phyloP scores from a whole-genome alignment of 768 basidiomycete species.

The Tulasnella sp. region DNA sequence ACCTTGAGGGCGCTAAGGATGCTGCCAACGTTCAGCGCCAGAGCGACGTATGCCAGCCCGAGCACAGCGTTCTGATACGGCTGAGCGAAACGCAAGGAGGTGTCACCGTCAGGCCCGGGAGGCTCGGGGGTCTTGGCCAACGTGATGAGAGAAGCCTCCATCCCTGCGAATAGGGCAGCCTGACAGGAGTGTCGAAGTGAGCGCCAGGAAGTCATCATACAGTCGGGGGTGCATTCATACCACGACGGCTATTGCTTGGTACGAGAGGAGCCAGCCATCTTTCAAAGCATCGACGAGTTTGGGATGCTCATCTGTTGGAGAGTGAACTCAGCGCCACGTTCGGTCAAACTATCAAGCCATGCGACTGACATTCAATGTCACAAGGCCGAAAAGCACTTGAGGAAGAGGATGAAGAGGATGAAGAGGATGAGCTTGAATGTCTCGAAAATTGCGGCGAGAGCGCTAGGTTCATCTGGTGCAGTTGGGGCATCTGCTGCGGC shows the following conservation, averaged over 20 bases:
- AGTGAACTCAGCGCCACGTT: background rate
- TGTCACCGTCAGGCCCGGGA: background rate
- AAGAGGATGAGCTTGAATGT: background rate
- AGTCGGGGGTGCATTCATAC: background rate
- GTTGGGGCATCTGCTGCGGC: background rate
- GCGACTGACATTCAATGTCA: background rate
- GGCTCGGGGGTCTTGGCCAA: background rate
- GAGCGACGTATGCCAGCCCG: background rate
- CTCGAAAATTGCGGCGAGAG: background rate
- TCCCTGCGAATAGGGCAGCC: slow-evolving; percentile 1
- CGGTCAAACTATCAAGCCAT: background rate
- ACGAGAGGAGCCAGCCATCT: background rate
- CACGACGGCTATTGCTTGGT: background rate
- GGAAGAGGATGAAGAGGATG: background rate
- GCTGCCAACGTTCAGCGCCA: background rate
- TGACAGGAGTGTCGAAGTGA: background rate
- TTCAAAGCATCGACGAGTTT: background rate
- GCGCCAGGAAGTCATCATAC: background rate
- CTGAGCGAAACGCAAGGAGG: background rate
- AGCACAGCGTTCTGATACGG: background rate
- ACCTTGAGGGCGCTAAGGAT: background rate
- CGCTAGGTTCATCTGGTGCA: background rate
- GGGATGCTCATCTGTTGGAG: background rate
- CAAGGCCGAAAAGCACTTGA: background rate
- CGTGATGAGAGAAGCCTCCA: background rate